These are phyloP conservation scores for Fraxinus albicans DNA, from an alignment of 305 asterid genomes.

Conservation along the genomic window DNA sequence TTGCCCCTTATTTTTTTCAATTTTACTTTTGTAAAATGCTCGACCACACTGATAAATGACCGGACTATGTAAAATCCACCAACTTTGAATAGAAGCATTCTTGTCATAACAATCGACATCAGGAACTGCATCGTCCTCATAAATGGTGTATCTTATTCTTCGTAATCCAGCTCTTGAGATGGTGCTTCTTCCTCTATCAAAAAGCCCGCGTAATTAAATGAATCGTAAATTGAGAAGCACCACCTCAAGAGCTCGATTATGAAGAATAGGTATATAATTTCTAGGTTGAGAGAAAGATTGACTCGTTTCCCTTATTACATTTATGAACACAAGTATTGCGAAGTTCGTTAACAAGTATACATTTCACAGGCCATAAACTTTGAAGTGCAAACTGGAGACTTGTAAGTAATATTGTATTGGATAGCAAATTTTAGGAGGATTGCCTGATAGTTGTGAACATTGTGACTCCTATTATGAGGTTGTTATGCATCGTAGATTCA, in stretches of 20 bases:
- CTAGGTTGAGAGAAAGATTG: background rate
- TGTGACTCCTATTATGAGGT: background rate
- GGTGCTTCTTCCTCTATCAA: background rate
- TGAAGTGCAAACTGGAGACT: background rate
- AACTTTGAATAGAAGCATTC: background rate
- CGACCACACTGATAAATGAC: background rate
- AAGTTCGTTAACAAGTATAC: background rate
- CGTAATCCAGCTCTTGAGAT: background rate
- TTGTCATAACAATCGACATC: background rate
- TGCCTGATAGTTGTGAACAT: background rate
- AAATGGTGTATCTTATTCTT: background rate
- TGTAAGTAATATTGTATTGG: background rate
- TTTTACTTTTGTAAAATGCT: background rate
- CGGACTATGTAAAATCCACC: background rate
- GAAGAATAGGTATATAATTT: background rate
- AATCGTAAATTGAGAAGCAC: background rate
- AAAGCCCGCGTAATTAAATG: background rate
- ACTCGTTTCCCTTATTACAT: background rate
- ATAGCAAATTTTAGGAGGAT: background rate
- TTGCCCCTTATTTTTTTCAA: background rate
- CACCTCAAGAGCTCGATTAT: background rate
- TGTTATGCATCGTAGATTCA: background rate
- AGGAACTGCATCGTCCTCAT: background rate
- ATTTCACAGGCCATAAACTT: background rate
- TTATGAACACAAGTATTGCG: background rate